phyloP scores from a whole-genome alignment of 208 protist species.

The Acanthamoeba castellanii region DNA sequence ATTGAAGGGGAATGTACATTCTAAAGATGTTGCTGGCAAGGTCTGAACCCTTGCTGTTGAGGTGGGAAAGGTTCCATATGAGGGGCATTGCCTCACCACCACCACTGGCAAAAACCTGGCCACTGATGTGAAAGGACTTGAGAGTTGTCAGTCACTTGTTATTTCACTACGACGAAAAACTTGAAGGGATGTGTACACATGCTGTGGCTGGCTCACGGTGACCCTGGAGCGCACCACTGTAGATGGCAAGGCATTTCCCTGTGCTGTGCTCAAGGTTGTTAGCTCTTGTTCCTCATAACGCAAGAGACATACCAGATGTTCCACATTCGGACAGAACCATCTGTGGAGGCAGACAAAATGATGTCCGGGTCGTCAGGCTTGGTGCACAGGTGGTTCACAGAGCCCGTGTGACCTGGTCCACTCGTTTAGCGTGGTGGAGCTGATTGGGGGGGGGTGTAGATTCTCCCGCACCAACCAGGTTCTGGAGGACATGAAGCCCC shows the following conservation, averaged over 20 bases:
- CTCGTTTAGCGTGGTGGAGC: slow-evolving; percentile 79
- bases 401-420: slow-evolving; percentile 89
- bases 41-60: background rate
- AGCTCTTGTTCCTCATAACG: no score
- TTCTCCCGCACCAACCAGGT: background rate
- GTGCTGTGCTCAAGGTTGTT: background rate
- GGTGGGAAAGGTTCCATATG: background rate
- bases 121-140: background rate
- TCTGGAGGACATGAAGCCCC: background rate
- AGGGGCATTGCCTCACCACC: background rate
- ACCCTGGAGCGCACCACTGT: background rate
- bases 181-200: background rate
- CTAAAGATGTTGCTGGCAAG: no score
- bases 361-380: background rate
- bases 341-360: background rate
- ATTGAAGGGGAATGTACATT: no score
- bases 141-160: no score
- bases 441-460: no score
- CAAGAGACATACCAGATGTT: background rate
- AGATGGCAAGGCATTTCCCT: background rate
- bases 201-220: background rate
- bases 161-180: no score
- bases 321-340: background rate
- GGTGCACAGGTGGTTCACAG: background rate
- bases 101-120: background rate